phyloP scores from a whole-genome alignment of 2,329 filamentous ascomycete genomes.

The Cephalotrichum gorgonifer region DNA sequence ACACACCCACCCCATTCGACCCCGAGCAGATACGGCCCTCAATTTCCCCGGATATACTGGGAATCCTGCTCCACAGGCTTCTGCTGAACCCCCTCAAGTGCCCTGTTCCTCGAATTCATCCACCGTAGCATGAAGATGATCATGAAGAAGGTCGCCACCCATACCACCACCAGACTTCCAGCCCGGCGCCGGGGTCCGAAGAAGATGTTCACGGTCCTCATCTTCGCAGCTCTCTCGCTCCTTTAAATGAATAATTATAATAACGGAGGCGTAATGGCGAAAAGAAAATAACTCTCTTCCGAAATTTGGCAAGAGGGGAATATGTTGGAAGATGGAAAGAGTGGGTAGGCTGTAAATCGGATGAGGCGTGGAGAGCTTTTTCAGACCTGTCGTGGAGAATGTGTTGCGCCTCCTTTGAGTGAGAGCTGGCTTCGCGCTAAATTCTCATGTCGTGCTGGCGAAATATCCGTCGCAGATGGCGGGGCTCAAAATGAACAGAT shows the following conservation, averaged over 20 bases:
- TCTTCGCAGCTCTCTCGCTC: not conserved
- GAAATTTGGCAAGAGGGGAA: too few relatives aligned
- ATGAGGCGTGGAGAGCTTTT: too few relatives aligned
- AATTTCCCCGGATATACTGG: not conserved
- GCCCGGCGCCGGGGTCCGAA: slow-evolving; percentile 9
- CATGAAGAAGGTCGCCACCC: slow-evolving; percentile 9
- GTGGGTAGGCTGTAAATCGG: too few relatives aligned
- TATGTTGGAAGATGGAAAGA: too few relatives aligned
- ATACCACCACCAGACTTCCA: slow-evolving; percentile 7
- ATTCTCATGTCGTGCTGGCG: too few relatives aligned
- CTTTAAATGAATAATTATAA: not conserved
- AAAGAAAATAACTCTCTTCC: too few relatives aligned
- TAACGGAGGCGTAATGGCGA: too few relatives aligned
- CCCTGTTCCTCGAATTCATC: slow-evolving; percentile 4
- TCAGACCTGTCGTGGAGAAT: too few relatives aligned
- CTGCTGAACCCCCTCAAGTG: not conserved
- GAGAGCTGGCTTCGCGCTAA: too few relatives aligned
- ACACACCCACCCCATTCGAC: not conserved
- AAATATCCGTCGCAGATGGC: too few relatives aligned
- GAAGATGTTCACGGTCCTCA: slow-evolving; percentile 1
- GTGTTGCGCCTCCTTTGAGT: too few relatives aligned
- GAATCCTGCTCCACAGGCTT: not conserved
- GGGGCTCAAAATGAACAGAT: too few relatives aligned
- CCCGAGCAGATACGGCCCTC: not conserved
- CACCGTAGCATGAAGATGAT: slow-evolving; percentile 9